Evolutionary conservation across 129 eudicot genomes (phyloP), one percentile per base, ranked within the genome.

Genomic region (Ambrosia trifida): DNA sequence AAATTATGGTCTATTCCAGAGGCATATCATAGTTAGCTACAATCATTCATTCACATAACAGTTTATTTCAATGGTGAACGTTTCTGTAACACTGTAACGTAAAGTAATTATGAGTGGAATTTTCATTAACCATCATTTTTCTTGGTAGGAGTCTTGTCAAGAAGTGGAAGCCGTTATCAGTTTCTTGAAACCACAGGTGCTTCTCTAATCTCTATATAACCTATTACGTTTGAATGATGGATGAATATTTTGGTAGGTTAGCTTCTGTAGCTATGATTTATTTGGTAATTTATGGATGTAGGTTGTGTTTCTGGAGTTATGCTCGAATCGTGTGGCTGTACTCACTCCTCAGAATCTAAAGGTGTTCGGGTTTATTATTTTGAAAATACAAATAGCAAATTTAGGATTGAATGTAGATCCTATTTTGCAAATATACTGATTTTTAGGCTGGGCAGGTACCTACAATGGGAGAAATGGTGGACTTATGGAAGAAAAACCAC

Each of bases 221-320:
- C 72, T 45, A 33, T 72, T 51, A 80, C 51, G 24, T 36, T 79
- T 82, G 43, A 38, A 52, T 65, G 78, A 76, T 66, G 61, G 59
- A 28, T 35, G 36, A 58, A 72, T 71, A 69, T 62, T 54, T 73
- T 50, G 43, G 64, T 72, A 12, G 54, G 46, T 58, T 66, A 60
- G 67, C 70, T 31, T 63, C 70, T 54, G 32, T 51, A 46, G 32
- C 40, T n/a, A 10, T 69, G 51, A 44, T 51, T 24, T 62, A 16
- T 36, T 3, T 43, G 49, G 43, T 59, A 41, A n/a, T 28, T 49
- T 54, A 10, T 66, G 41, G 68, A 56, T 76, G 18, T 77, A 95
- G 99, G 99, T 88, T 72, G 99, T 95, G 32, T 95, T 90, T 77
- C 82, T 95, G 85, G 99, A 95, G 88, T 76, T 95, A 72, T 90